Evolutionary conservation across 306 rosid species (phyloP).

Genomic region (Senna siamea): DNA sequence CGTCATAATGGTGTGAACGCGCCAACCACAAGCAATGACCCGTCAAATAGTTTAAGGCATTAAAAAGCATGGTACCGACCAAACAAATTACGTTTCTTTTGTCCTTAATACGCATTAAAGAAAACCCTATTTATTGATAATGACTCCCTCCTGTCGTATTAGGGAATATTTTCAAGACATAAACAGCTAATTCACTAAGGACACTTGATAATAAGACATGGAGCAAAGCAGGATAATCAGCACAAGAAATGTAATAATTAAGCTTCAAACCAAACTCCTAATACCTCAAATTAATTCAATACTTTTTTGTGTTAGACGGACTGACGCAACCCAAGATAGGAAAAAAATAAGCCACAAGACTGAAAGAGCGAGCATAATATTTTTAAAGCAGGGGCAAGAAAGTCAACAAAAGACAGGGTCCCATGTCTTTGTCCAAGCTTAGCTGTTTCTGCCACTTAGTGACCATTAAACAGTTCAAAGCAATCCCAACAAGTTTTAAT

Average conservation of each 20-base stretch:
- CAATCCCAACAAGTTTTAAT: conserved; percentile 49
- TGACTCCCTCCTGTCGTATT: conserved; percentile 64
- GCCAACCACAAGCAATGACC: conserved; percentile 51
- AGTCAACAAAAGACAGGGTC: conserved; percentile 78
- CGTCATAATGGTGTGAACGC: conserved; percentile 50
- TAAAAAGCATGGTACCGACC: conserved; percentile 41
- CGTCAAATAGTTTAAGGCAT: conserved; percentile 41
- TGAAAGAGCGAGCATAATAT: neutral
- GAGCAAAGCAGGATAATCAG: conserved; percentile 42
- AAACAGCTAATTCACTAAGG: conserved; percentile 58
- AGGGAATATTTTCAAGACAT: conserved; percentile 59
- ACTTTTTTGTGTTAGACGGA: conserved; percentile 23
- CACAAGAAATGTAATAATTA: conserved; percentile 52
- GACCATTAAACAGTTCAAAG: conserved; percentile 57
- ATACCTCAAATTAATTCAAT: conserved; percentile 36
- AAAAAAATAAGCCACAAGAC: neutral
- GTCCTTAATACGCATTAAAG: conserved; percentile 52
- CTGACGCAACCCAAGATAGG: conserved; percentile 26
- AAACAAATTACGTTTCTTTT: conserved; percentile 53
- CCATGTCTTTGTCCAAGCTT: conserved; percentile 73
- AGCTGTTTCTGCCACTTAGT: conserved; percentile 74
- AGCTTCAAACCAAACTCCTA: conserved; percentile 28
- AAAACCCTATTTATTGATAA: conserved; percentile 59
- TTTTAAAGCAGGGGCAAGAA: conserved; percentile 36
- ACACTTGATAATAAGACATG: conserved; percentile 56